Percentiles rank a stretch among this genome's conserved stretches.
These are phyloP conservation scores for Cetradonia linearis DNA, from an alignment of 495 filamentous ascomycete genomes.

Conservation along the genomic window DNA sequence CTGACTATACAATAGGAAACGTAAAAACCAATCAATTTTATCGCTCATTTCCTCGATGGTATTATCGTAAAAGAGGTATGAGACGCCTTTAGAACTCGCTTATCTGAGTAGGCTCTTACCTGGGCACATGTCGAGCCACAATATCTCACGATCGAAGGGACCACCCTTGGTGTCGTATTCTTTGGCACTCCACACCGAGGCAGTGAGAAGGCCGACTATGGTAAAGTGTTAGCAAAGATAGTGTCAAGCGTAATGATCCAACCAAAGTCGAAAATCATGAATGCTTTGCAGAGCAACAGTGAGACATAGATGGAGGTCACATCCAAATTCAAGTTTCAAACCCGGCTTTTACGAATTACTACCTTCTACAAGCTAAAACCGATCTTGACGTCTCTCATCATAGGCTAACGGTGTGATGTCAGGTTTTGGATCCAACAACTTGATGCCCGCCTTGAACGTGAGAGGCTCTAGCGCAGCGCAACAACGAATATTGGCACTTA, in stretches of 20 bases:
- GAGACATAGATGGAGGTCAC: slow-evolving; percentile 31
- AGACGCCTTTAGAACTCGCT: neutral
- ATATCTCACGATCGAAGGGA: slow-evolving; percentile 24
- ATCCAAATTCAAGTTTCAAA: slow-evolving; percentile 31
- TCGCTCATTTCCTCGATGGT: slow-evolving; percentile 42
- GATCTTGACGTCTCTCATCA: neutral
- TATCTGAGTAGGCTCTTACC: slow-evolving; percentile 21
- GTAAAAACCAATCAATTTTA: slow-evolving; percentile 34
- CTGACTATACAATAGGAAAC: slow-evolving; percentile 21
- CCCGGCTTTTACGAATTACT: slow-evolving; percentile 29
- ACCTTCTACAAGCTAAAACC: slow-evolving; percentile 32
- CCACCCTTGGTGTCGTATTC: slow-evolving; percentile 28
- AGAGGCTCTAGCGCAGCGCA: too few species aligned
- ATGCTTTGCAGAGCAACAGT: neutral
- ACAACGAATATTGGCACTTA: too few species aligned
- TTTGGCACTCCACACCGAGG: slow-evolving; percentile 31
- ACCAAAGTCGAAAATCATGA: neutral
- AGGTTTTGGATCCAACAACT: too few species aligned
- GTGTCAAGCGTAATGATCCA: slow-evolving; percentile 3
- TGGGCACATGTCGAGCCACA: slow-evolving; percentile 25
- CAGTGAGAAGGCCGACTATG: slow-evolving; percentile 13
- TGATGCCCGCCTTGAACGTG: too few species aligned
- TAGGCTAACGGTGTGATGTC: too few species aligned
- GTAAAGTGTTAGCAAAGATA: slow-evolving; percentile 2
- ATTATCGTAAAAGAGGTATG: slow-evolving; percentile 31